phyloP scores from a whole-genome alignment of 352 stramenopile species.

The Phytopythium vexans region DNA sequence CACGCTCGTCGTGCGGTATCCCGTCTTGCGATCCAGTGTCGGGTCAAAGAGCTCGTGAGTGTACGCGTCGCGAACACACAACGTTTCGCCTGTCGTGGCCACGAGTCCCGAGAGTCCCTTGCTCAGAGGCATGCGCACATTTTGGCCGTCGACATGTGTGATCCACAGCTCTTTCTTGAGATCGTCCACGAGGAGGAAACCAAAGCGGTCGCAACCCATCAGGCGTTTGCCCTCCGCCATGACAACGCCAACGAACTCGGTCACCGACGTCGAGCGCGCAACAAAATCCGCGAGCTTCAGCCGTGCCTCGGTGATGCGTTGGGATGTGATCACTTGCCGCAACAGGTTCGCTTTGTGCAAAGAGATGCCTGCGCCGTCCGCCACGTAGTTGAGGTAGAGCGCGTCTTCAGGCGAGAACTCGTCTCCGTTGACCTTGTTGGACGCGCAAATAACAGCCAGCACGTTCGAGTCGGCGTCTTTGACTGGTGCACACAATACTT shows the following conservation, averaged over 20 bases:
- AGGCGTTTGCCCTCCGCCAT: slow-evolving; percentile 55
- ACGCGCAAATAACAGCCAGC: slow-evolving; percentile 57
- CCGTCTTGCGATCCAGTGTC: slow-evolving; percentile 58
- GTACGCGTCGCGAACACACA: slow-evolving; percentile 58
- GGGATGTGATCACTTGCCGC: slow-evolving; percentile 60
- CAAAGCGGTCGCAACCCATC: slow-evolving; percentile 57
- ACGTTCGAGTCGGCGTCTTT: slow-evolving; percentile 48
- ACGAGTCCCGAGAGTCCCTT: slow-evolving; percentile 60
- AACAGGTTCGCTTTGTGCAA: slow-evolving; percentile 68
- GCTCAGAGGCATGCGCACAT: slow-evolving; percentile 54
- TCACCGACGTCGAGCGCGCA: slow-evolving; percentile 40
- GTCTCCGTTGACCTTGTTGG: slow-evolving; percentile 67
- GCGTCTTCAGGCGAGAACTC: slow-evolving; percentile 70
- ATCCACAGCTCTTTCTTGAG: slow-evolving; percentile 75
- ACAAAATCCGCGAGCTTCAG: slow-evolving; percentile 63
- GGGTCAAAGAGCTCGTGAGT: slow-evolving; percentile 55
- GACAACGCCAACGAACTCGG: slow-evolving; percentile 52
- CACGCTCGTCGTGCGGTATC: slow-evolving; percentile 65
- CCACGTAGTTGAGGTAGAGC: slow-evolving; percentile 71
- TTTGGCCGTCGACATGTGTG: slow-evolving; percentile 49
- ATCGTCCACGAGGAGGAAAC: slow-evolving; percentile 58
- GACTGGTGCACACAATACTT: slow-evolving; percentile 60
- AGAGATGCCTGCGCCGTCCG: slow-evolving; percentile 65
- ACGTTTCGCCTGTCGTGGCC: slow-evolving; percentile 39
- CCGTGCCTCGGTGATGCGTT: slow-evolving; percentile 59